Conservation (phyloP, 2,329 filamentous ascomycete species). For the Phyllosticta citriasiana region DNA sequence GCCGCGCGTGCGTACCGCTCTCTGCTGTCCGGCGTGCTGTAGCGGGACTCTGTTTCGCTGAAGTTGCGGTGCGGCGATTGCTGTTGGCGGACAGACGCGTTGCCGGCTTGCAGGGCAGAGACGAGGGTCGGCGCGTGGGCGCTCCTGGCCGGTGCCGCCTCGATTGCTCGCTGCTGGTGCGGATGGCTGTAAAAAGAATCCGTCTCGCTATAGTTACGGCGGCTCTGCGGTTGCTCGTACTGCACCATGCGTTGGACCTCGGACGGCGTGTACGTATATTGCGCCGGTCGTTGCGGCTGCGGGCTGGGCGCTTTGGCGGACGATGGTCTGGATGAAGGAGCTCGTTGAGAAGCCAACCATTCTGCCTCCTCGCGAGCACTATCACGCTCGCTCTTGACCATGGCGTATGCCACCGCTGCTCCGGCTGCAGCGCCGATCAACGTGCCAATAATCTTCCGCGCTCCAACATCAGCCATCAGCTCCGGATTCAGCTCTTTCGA, state of each 20-base stretch:
- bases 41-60: constrained; percentile 21
- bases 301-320: constrained; percentile 4
- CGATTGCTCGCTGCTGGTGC: constrained; percentile 26
- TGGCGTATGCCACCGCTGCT: constrained; percentile 65
- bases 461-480: constrained; percentile 38
- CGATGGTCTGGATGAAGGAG: not conserved
- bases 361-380: constrained; percentile 34
- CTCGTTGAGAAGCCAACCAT: not conserved
- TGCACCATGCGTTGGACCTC: constrained; percentile 11
- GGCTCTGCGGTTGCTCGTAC: constrained; percentile 12
- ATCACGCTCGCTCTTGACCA: constrained; percentile 51
- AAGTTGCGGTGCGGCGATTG: constrained; percentile 20
- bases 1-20: constrained; percentile 4
- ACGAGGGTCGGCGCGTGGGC: constrained; percentile 17
- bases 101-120: constrained; percentile 8
- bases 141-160: constrained; percentile 24
- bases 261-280: constrained; percentile 4
- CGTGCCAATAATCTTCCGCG: constrained; percentile 61
- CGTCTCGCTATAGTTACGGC: constrained; percentile 29
- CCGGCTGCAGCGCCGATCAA: constrained; percentile 71
- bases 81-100: constrained; percentile 4
- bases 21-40: constrained; percentile 14
- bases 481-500: constrained; percentile 18
- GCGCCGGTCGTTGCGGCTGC: not conserved
- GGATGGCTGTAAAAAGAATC: constrained; percentile 16